Conservation (phyloP, 2,329 filamentous ascomycete species). For the Xylaria digitata region DNA sequence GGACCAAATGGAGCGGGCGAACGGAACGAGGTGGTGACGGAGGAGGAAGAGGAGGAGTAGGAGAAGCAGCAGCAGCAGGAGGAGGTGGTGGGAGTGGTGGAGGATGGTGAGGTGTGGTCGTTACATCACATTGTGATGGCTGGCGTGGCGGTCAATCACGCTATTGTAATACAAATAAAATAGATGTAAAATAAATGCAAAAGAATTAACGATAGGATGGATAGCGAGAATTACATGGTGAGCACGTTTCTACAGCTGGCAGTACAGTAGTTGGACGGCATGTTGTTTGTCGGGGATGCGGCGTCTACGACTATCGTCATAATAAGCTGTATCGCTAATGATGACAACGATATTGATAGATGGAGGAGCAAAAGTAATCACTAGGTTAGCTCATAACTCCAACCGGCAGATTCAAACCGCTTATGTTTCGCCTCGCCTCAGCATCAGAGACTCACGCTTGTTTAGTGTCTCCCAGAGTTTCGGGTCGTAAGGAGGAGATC, state of each 20-base stretch:
- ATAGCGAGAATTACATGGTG: background rate
- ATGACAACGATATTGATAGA: background rate
- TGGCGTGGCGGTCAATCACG: slow-evolving; percentile 36
- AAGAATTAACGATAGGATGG: slow-evolving; percentile 12
- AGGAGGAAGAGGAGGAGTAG: slow-evolving; percentile 15
- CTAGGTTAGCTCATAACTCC: slow-evolving; percentile 26
- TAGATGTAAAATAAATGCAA: background rate
- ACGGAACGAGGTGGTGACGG: slow-evolving; percentile 32
- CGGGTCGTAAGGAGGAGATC: slow-evolving; percentile 48
- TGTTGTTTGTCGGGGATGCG: slow-evolving; percentile 6
- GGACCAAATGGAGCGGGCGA: slow-evolving; percentile 28
- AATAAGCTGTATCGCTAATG: background rate
- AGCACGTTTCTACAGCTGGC: slow-evolving; percentile 1
- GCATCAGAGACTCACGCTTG: slow-evolving; percentile 50
- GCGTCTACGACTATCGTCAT: background rate
- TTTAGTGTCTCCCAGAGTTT: slow-evolving; percentile 51
- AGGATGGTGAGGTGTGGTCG: slow-evolving; percentile 26
- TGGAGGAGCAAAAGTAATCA: background rate
- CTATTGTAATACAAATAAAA: slow-evolving; percentile 3
- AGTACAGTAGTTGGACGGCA: background rate
- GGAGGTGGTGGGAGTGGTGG: slow-evolving; percentile 7
- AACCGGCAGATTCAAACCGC: slow-evolving; percentile 27
- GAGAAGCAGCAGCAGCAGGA: slow-evolving; percentile 5
- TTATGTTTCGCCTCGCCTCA: slow-evolving; percentile 42
- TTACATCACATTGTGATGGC: slow-evolving; percentile 37